Percentiles rank a stretch among this genome's conserved stretches.
These are phyloP conservation scores for Neurospora pannonica DNA, from an alignment of 495 filamentous ascomycete genomes.

Conservation along the genomic window DNA sequence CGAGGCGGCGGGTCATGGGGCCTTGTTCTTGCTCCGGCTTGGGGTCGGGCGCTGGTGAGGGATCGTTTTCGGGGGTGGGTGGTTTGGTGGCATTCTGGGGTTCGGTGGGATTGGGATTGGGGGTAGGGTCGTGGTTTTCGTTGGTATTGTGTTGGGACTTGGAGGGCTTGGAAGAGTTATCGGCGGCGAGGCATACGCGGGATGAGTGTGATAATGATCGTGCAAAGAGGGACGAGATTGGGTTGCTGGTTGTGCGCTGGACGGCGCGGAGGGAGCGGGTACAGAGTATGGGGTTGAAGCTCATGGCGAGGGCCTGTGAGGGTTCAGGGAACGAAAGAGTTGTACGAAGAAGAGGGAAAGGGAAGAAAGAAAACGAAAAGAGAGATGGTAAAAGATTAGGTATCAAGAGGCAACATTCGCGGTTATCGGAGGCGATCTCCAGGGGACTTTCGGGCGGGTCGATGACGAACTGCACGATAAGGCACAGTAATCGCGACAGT, in stretches of 20 bases:
- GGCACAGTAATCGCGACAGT: conserved; percentile 4
- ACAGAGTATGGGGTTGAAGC: conserved; percentile 7
- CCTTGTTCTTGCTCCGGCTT: conserved; percentile 14
- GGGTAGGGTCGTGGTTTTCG: neutral
- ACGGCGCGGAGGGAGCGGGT: conserved; percentile 7
- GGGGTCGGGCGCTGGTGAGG: neutral
- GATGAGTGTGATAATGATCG: neutral
- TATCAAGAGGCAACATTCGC: neutral
- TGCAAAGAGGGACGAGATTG: neutral
- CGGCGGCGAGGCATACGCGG: neutral
- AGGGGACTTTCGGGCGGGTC: neutral
- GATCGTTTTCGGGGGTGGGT: neutral
- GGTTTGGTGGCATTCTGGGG: neutral
- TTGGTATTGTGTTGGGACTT: neutral
- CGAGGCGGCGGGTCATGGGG: conserved; percentile 64
- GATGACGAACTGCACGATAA: conserved; percentile 2
- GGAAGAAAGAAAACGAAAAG: neutral
- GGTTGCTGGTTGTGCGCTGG: neutral
- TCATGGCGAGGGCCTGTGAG: neutral
- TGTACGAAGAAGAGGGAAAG: too few species aligned
- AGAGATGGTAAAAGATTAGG: neutral
- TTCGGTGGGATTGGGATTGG: neutral
- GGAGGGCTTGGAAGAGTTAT: neutral
- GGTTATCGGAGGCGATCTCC: neutral
- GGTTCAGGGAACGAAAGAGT: neutral